A percentile compares a stretch with the other conserved stretches of the same genome.
These are phyloP conservation scores for Pichia pseudocactophila DNA, from an alignment of 805 yeast species.

Conservation along the genomic window DNA sequence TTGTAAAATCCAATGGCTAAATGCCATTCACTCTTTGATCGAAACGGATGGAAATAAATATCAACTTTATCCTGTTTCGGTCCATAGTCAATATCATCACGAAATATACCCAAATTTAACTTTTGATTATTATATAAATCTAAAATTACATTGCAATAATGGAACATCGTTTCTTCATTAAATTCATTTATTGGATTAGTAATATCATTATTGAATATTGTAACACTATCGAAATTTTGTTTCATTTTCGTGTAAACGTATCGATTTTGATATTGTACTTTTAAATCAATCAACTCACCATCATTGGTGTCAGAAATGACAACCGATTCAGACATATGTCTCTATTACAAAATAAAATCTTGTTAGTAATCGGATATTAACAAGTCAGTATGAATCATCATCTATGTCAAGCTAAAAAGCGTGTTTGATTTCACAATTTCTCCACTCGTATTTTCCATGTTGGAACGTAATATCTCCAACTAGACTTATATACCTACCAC, in stretches of 20 bases:
- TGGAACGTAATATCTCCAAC: too few species aligned
- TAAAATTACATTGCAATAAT: constrained; percentile 21
- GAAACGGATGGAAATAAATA: constrained; percentile 26
- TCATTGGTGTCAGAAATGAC: too few species aligned
- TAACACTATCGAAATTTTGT: neutral
- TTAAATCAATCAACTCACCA: too few species aligned
- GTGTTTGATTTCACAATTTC: too few species aligned
- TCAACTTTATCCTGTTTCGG: constrained; percentile 17
- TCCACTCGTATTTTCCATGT: too few species aligned
- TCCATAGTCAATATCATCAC: constrained; percentile 19
- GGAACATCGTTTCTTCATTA: constrained; percentile 22
- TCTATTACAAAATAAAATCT: neutral
- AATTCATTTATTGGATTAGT: neutral
- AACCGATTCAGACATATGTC: neutral
- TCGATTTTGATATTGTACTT: neutral
- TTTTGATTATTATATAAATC: constrained; percentile 17
- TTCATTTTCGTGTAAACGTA: constrained; percentile 1
- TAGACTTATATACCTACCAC: too few species aligned
- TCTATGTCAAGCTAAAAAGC: too few species aligned
- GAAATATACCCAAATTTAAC: constrained; percentile 18
- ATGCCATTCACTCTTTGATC: constrained; percentile 27
- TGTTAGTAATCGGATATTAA: neutral
- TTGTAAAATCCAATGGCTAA: constrained; percentile 24
- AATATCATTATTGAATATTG: too few species aligned
- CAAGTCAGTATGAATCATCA: too few species aligned